Evolutionary conservation across 169 alveolate species (phyloP), one percentile per base, ranked within the genome.

Genomic region (Plasmodium berghei): DNA sequence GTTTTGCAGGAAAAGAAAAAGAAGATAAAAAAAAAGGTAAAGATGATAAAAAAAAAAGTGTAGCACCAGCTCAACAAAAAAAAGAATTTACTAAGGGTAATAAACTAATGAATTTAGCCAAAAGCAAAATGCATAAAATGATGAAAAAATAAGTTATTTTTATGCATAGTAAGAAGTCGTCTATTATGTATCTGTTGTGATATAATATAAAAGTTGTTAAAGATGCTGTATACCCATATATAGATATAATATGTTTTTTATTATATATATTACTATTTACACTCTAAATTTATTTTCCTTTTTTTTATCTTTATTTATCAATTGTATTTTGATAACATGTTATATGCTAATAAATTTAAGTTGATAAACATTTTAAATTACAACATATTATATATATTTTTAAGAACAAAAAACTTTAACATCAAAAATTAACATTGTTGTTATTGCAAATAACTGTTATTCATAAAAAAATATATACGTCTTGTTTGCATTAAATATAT

Each of bases 111-210:
- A 73, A 73, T 48, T 56, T 73, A 71, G 87, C 87, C 12, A 73
- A 73, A 49, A 73, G 62, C 26, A 73, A 73, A 73, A 73, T 73
- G 87, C 87, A 73, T 63, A 73, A 73, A 73, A 73, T 73, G 87
- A 73, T 73, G 87, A 73, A 73, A 45, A 73, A 73, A 73, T 73
- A 63, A 73, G 52, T 42, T 73, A n/a, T 1, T 28, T 55, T 34
- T 56, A 9, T 5, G 42, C 42, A 34, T 34, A 34, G 4, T 5
- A 34, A 34, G 42, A 34, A 34, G 5, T 0, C 8, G 42, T 34
- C 42, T 34, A 34, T 52, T 52, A 52, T 52, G 8, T 14, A 52
- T 52, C 24, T 52, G 59, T 14, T 14, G 59, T 52, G n/a, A 14
- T 52, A 52, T 52, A 16, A 52, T 14, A 3, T 14, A 16, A 52